Evolutionary conservation across 2,329 filamentous ascomycete genomes (phyloP).

Genomic region (Colletotrichum graminicola): DNA sequence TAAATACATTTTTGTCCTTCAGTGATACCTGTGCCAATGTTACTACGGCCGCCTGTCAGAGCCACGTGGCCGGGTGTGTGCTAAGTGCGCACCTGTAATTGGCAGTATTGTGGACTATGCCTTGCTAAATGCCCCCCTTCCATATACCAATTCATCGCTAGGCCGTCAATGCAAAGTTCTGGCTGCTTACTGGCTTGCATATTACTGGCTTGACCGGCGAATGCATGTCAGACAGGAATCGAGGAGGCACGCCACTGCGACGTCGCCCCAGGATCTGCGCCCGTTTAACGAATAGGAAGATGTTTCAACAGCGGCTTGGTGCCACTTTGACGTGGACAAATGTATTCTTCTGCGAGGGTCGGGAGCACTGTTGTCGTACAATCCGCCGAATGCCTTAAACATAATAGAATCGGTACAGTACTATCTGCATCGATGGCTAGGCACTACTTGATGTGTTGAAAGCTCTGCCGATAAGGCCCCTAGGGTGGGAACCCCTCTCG

Average conservation of each 20-base stretch:
- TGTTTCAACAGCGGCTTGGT: neutral
- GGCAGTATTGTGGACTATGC: neutral
- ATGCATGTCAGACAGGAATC: neutral
- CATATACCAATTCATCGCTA: neutral
- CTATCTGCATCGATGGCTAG: neutral
- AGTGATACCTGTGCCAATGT: neutral
- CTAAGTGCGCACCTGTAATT: neutral
- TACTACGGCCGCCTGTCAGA: neutral
- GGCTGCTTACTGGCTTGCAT: neutral
- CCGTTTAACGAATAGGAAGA: neutral
- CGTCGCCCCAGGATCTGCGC: neutral
- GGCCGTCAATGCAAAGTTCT: neutral
- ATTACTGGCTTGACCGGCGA: neutral
- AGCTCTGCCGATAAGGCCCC: fast-evolving
- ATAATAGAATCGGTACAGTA: neutral
- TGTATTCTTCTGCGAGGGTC: neutral
- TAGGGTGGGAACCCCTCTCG: neutral
- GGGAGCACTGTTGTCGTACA: neutral
- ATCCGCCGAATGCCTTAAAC: neutral
- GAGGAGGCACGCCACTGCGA: neutral
- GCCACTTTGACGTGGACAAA: fast-evolving
- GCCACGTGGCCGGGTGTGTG: neutral
- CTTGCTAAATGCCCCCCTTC: too few species aligned
- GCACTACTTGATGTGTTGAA: neutral
- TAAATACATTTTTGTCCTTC: neutral